Conservation (phyloP, 129 eudicot species). For the Artemisia tridentata region DNA sequence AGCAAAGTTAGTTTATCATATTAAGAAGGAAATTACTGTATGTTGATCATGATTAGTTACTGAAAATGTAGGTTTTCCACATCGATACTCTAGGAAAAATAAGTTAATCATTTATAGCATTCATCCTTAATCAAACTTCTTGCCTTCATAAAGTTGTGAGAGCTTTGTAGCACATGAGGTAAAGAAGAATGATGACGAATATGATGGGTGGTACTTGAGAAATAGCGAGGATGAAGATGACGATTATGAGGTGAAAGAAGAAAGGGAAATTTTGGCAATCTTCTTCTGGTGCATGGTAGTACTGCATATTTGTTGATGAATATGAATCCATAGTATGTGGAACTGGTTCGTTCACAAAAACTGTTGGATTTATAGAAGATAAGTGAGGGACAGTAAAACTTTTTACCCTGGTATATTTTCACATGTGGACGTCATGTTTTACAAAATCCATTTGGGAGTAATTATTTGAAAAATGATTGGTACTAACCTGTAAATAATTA, state of each 20-base stretch:
- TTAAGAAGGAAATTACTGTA: no score
- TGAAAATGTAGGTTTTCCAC: no score
- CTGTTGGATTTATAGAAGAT: slow-evolving; percentile 24
- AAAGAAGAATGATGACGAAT: slow-evolving; percentile 25
- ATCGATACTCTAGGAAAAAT: no score
- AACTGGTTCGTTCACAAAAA: not conserved
- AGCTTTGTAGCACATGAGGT: slow-evolving; percentile 22
- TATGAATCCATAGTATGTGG: not conserved
- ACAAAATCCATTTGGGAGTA: no score
- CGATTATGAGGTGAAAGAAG: slow-evolving; percentile 34
- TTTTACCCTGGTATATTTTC: not conserved
- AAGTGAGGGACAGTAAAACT: not conserved
- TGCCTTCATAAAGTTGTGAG: no score
- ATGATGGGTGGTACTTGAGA: slow-evolving; percentile 26
- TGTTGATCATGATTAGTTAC: no score
- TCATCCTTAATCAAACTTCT: no score
- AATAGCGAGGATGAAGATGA: slow-evolving; percentile 27
- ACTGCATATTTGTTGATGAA: slow-evolving; percentile 14
- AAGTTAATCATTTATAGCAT: no score
- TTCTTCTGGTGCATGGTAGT: slow-evolving; percentile 33
- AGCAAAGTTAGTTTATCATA: no score
- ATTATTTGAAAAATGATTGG: no score
- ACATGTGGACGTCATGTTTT: no score
- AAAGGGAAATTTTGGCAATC: slow-evolving; percentile 32
- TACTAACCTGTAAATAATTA: no score